A percentile compares a stretch with the other conserved stretches of the same genome.
These are phyloP conservation scores for Thozetella sp. DNA, from an alignment of 495 filamentous ascomycete genomes.

Conservation along the genomic window DNA sequence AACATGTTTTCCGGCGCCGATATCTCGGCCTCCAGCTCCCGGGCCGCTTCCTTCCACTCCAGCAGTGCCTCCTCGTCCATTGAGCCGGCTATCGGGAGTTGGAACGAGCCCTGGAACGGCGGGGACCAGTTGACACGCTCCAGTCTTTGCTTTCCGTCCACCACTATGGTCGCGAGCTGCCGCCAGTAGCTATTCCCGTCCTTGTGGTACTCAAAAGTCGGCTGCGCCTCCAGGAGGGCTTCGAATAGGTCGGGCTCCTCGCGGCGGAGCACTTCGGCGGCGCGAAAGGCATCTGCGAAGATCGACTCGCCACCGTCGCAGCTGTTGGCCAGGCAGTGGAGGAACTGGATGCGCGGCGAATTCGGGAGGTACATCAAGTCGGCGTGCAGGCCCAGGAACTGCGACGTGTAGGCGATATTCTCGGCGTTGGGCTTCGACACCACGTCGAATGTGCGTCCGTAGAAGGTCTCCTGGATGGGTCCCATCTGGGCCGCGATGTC, in stretches of 20 bases:
- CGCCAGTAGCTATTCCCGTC: conserved; percentile 62
- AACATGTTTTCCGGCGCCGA: conserved; percentile 54
- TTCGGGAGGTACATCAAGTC: conserved; percentile 86
- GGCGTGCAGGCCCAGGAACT: conserved; percentile 84
- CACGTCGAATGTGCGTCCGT: conserved; percentile 90
- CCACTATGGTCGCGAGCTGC: conserved; percentile 54
- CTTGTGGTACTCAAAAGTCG: conserved; percentile 73
- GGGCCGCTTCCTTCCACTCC: conserved; percentile 39
- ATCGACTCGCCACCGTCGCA: conserved; percentile 78
- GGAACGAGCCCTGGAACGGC: conserved; percentile 31
- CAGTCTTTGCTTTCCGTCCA: conserved; percentile 7
- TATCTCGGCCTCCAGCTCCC: conserved; percentile 44
- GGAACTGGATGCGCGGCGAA: conserved; percentile 77
- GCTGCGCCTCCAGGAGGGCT: conserved; percentile 38
- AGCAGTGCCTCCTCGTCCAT: conserved; percentile 13
- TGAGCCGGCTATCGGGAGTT: neutral
- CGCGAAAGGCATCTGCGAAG: conserved; percentile 73
- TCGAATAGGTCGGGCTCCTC: conserved; percentile 20
- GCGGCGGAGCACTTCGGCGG: conserved; percentile 47
- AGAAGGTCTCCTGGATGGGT: conserved; percentile 78
- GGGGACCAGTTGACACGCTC: conserved; percentile 67
- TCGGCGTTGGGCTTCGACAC: conserved; percentile 72
- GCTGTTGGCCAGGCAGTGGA: conserved; percentile 82
- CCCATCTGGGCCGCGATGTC: conserved; percentile 73
- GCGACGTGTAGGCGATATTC: conserved; percentile 88